Conservation (phyloP, 768 basidiomycete species). For the Hortiboletus flavorubellus region DNA sequence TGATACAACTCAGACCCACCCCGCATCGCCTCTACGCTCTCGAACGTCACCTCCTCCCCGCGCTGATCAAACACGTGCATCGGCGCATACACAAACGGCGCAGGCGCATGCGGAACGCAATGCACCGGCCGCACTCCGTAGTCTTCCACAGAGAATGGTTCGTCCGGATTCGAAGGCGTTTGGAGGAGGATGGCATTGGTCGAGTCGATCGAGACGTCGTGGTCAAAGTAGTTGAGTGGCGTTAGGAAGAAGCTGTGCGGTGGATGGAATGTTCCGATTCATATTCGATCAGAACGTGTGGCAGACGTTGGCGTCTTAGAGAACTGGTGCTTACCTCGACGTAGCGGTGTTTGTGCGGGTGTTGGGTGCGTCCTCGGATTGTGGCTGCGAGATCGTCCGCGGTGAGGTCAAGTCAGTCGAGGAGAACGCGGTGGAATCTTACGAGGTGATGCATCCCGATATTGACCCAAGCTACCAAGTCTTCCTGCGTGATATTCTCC, state of each 20-base stretch:
- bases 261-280: not conserved
- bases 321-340: constrained; percentile 39
- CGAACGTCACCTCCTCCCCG: constrained; percentile 29
- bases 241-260: constrained; percentile 49
- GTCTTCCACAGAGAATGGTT: constrained; percentile 44
- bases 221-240: constrained; percentile 64
- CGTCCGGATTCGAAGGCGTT: constrained; percentile 36
- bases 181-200: constrained; percentile 49
- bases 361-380: constrained; percentile 62
- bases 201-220: constrained; percentile 57
- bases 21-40: constrained; percentile 38
- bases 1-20: constrained; percentile 38
- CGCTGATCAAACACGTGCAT: constrained; percentile 34
- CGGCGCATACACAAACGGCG: constrained; percentile 39
- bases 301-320: not conserved
- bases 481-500: constrained; percentile 61
- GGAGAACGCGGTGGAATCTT: not conserved
- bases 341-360: constrained; percentile 55
- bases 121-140: constrained; percentile 46
- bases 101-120: constrained; percentile 37
- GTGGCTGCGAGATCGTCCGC: constrained; percentile 36
- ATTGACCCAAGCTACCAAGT: constrained; percentile 65
- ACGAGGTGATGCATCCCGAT: constrained; percentile 66
- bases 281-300: not conserved
- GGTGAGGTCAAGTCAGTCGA: not conserved